A percentile compares a stretch with the other conserved stretches of the same genome.
Evolutionary conservation across 2,329 filamentous ascomycete species (phyloP).

Genomic region (Balansia obtecta): DNA sequence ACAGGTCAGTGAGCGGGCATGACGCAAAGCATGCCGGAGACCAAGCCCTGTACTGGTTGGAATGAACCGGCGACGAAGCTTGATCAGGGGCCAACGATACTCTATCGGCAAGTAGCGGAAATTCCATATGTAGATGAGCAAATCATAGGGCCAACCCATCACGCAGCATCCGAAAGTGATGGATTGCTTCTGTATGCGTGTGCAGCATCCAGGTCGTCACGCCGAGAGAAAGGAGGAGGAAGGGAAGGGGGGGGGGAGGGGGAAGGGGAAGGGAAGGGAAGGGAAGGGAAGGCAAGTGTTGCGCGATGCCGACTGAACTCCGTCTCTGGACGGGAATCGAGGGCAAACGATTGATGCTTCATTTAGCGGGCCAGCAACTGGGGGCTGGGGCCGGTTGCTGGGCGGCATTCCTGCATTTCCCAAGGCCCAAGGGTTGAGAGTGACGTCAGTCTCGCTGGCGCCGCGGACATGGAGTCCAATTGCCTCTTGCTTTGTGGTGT

Average conservation of each 20-base stretch:
- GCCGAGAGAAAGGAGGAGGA: too few relatives aligned
- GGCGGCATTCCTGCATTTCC: not conserved
- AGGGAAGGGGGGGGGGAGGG: too few relatives aligned
- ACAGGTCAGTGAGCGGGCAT: conserved; percentile 3
- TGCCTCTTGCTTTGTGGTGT: too few relatives aligned
- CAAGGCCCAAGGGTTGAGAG: not conserved
- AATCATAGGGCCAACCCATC: not conserved
- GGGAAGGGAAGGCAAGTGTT: not conserved
- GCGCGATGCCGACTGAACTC: not conserved
- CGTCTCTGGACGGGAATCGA: not conserved
- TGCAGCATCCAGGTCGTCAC: not conserved
- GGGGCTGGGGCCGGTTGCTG: not conserved
- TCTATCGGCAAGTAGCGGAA: conserved; percentile 11
- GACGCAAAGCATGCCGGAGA: conserved; percentile 7
- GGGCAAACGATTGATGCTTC: not conserved
- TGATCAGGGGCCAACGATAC: conserved; percentile 10
- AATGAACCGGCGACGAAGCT: conserved; percentile 8
- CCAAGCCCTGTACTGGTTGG: conserved; percentile 7
- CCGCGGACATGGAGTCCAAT: too few relatives aligned
- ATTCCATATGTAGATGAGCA: conserved; percentile 9
- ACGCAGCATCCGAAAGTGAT: not conserved
- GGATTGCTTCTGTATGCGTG: not conserved
- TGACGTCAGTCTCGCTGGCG: not conserved
- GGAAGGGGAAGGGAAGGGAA: too few relatives aligned
- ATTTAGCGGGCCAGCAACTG: not conserved